phyloP scores from a whole-genome alignment of 495 filamentous ascomycete species.

The Podospora comata region DNA sequence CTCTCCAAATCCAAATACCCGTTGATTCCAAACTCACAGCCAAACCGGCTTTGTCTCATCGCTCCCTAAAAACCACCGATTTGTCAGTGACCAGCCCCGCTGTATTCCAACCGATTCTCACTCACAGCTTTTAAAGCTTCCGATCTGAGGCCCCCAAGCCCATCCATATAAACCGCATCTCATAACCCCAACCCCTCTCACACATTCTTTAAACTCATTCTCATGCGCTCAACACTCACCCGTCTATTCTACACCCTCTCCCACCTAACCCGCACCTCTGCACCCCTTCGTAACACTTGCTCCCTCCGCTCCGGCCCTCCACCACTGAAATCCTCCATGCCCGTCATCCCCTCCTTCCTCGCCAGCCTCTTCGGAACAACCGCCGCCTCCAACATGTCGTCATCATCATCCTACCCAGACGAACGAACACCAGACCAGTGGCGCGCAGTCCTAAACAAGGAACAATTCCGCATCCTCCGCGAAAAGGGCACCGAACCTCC shows the following conservation, averaged over 20 bases:
- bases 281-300: constrained; percentile 16
- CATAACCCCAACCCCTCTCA: constrained; percentile 3
- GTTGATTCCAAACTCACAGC: constrained; percentile 14
- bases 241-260: constrained; percentile 47
- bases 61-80: constrained; percentile 9
- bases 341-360: constrained; percentile 67
- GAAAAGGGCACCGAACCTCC: constrained; percentile 86
- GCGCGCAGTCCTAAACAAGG: constrained; percentile 76
- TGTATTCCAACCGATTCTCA: constrained; percentile 5
- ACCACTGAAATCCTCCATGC: constrained; percentile 52
- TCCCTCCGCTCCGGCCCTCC: constrained; percentile 4
- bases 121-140: background rate
- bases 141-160: background rate
- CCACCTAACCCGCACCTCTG: constrained; percentile 36
- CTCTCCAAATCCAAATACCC: background rate
- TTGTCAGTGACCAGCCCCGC: constrained; percentile 16
- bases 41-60: background rate
- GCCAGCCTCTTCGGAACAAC: constrained; percentile 69
- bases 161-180: constrained; percentile 5
- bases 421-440: constrained; percentile 80
- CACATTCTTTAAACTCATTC: constrained; percentile 9
- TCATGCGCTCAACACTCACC: constrained; percentile 57
- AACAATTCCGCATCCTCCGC: constrained; percentile 91
- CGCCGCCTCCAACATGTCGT: constrained; percentile 53
- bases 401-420: constrained; percentile 60